phyloP scores from a whole-genome alignment of 257 asterid genomes.

The Avicennia marina region DNA sequence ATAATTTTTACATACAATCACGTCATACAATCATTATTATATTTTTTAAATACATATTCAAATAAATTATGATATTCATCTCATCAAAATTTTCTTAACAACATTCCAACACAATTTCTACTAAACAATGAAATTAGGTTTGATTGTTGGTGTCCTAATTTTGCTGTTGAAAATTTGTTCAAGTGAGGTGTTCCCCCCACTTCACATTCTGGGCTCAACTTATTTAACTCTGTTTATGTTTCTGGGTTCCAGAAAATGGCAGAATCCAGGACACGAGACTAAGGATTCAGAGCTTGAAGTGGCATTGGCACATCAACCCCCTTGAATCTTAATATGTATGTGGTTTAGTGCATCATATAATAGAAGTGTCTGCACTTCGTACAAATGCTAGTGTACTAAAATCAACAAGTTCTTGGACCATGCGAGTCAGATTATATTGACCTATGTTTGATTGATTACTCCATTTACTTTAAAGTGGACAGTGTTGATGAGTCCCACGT shows the following conservation, averaged over 20 bases:
- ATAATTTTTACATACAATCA: too few species aligned
- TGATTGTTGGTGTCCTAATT: constrained; percentile 21
- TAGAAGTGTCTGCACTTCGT: background rate
- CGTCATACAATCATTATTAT: too few species aligned
- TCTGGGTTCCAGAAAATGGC: constrained; percentile 14
- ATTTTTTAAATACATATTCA: too few species aligned
- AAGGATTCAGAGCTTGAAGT: background rate
- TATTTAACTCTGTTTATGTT: background rate
- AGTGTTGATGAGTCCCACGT: too few species aligned
- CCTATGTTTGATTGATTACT: too few species aligned
- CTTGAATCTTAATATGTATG: too few species aligned
- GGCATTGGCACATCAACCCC: background rate
- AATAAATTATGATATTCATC: too few species aligned
- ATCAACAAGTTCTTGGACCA: constrained; percentile 3
- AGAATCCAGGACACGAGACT: background rate
- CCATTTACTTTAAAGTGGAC: too few species aligned
- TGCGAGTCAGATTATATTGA: too few species aligned
- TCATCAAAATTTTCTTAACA: too few species aligned
- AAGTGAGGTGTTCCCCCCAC: constrained; percentile 23
- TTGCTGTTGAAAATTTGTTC: constrained; percentile 19
- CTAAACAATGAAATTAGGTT: background rate
- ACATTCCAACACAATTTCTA: too few species aligned
- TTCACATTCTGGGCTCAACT: constrained; percentile 1
- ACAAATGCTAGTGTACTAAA: too few species aligned
- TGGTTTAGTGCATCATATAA: background rate